Conservation (phyloP, 2,329 filamentous ascomycete genomes). For the Fusarium sp. region DNA sequence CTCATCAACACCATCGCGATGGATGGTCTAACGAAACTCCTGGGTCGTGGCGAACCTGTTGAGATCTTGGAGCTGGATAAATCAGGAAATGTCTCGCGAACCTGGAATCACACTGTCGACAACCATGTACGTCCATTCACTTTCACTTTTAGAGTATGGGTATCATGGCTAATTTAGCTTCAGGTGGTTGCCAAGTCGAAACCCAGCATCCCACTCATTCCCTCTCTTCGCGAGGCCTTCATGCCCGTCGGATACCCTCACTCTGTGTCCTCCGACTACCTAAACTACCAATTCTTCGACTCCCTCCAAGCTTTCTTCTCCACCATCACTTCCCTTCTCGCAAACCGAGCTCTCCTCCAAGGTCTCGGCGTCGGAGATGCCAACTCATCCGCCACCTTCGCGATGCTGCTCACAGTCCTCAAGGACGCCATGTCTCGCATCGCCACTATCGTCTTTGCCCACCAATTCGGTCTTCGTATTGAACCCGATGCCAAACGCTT, state of each 20-base stretch:
- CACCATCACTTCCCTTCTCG: slow-evolving; percentile 80
- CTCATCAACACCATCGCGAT: slow-evolving; percentile 7
- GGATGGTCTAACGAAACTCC: slow-evolving; percentile 34
- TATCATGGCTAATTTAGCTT: not conserved
- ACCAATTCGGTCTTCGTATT: slow-evolving; percentile 80
- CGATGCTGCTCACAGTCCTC: slow-evolving; percentile 81
- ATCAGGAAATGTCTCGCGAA: slow-evolving; percentile 46
- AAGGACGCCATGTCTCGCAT: slow-evolving; percentile 83
- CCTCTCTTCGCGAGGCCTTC: slow-evolving; percentile 63
- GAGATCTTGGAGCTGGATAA: slow-evolving; percentile 51
- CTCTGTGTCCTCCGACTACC: slow-evolving; percentile 85
- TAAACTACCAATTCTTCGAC: slow-evolving; percentile 75
- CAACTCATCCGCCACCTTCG: slow-evolving; percentile 78
- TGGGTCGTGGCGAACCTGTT: slow-evolving; percentile 39
- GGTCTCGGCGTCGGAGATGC: slow-evolving; percentile 84
- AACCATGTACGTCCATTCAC: slow-evolving; percentile 31
- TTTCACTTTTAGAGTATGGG: not conserved
- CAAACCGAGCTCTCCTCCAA: slow-evolving; percentile 82
- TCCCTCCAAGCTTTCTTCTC: slow-evolving; percentile 86
- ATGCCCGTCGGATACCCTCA: slow-evolving; percentile 88
- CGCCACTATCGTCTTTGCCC: slow-evolving; percentile 86
- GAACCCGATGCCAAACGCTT: slow-evolving; percentile 93
- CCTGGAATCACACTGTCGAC: slow-evolving; percentile 46
- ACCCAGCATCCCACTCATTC: slow-evolving; percentile 38
- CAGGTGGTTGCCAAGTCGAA: slow-evolving; percentile 37